Base-by-base conservation (phyloP, 1,284 basidiomycete genomes). In the Heterobasidion annosum region DNA sequence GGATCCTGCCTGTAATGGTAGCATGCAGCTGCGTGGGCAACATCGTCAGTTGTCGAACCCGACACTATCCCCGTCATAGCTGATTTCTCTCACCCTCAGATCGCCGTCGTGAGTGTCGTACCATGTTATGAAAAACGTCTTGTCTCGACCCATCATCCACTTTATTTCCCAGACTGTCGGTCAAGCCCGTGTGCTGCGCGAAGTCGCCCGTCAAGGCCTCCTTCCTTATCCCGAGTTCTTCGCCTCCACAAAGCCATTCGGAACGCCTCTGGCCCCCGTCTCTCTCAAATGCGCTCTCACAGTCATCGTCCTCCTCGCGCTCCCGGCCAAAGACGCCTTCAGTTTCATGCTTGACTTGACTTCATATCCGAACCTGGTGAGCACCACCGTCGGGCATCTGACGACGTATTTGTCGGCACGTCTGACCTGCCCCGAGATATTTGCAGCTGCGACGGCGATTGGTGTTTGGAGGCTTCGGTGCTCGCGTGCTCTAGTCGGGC, bases 291-390 rank as follows among this genome's bases (percentile, higher is more conserved):
- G 71, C 67, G 50, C 70, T 15, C 61, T 80, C 10, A 76, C 78
- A 0, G 64, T 75, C n/a, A 70, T 81, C 58, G 72, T 83, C 50
- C 76, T 83, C 59, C 63, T 81, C 25, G 75, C 70, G 0, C 75
- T 53, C 48, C 57, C 50, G 40, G 40, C 61, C 12, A 59, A 81
- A 76, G 75, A 72, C 62, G 77, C 82, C 2, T 84, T 84, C 60
- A 74, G 80, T 62, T 78, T 84, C 58, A 73, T 72, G 10, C 65
- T 84, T 13, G 75, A 75, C n/a, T 66, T 85, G 12, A 50, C 52
- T 10, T 56, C 56, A 8, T 55, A 55, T 49, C 56, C 52, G 12
- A 2, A 34, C 19, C 48, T 60, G 8, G 58, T 57, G 50, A 13
- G 48, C 34, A 5, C n/a, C 13, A n/a, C 13, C 25, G 25, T 25